These are phyloP conservation scores for Penicillium sp. DNA, from an alignment of 2,329 filamentous ascomycete genomes.

Conservation along the genomic window DNA sequence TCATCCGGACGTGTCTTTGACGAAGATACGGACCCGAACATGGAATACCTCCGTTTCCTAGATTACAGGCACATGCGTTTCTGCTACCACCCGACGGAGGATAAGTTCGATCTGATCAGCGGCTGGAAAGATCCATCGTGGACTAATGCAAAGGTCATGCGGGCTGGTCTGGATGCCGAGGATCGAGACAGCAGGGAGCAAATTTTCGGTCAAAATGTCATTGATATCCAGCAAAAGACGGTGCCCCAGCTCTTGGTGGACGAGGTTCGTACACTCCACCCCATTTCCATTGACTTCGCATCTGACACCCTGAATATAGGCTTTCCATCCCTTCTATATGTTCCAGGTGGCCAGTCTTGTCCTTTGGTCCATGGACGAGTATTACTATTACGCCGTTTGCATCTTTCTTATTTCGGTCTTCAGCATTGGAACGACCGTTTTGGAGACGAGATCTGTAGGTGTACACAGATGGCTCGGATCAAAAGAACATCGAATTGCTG, in stretches of 20 bases:
- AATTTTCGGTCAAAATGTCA: constrained; percentile 84
- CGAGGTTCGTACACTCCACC: constrained; percentile 52
- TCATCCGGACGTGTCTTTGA: constrained; percentile 54
- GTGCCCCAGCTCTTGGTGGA: constrained; percentile 77
- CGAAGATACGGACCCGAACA: constrained; percentile 67
- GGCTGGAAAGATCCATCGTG: constrained; percentile 93
- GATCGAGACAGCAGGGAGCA: constrained; percentile 76
- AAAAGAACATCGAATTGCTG: constrained; percentile 5
- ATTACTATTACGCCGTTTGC: constrained; percentile 94
- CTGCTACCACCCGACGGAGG: constrained; percentile 80
- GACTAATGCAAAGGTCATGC: constrained; percentile 69
- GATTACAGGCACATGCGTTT: constrained; percentile 95
- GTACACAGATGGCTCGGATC: neutral
- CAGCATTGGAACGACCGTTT: constrained; percentile 80
- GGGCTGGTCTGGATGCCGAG: constrained; percentile 77
- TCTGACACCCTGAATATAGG: constrained; percentile 41
- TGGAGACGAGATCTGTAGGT: constrained; percentile 78
- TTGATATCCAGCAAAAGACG: constrained; percentile 89
- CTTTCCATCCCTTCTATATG: constrained; percentile 95
- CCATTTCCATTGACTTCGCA: neutral
- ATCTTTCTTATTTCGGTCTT: constrained; percentile 93
- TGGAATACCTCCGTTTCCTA: constrained; percentile 68
- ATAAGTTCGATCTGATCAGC: constrained; percentile 79
- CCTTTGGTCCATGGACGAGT: constrained; percentile 91
- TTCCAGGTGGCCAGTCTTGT: constrained; percentile 93